These are phyloP conservation scores for Quambalaria eucalypti DNA, from an alignment of 1,284 basidiomycete genomes.

Conservation along the genomic window DNA sequence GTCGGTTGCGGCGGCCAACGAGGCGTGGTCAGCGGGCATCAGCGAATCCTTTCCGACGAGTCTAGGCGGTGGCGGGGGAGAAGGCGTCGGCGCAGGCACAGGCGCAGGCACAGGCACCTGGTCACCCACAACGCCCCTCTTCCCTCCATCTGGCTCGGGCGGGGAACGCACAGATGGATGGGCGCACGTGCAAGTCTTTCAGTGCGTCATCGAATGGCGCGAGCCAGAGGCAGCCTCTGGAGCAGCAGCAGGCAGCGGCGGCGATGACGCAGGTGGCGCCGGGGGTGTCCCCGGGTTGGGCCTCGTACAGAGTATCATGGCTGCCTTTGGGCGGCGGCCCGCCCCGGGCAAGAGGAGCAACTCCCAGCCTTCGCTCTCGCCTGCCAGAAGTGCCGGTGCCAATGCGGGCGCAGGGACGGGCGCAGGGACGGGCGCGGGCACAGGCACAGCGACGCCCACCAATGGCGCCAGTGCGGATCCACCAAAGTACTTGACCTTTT, in stretches of 20 bases:
- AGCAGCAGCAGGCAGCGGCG: neutral
- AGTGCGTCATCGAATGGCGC: constrained; percentile 36
- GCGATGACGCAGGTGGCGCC: neutral
- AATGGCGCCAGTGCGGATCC: neutral
- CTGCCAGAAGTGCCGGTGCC: constrained; percentile 16
- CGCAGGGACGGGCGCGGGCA: neutral
- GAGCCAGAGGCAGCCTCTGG: constrained; percentile 16
- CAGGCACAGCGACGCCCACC: neutral
- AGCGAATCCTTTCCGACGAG: neutral
- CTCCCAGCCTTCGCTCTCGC: constrained; percentile 11
- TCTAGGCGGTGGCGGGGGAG: neutral
- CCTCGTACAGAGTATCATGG: constrained; percentile 38
- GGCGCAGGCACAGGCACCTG: neutral
- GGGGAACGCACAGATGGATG: constrained; percentile 18
- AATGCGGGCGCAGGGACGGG: constrained; percentile 5
- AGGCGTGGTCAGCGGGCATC: neutral
- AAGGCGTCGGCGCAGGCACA: too few relatives aligned
- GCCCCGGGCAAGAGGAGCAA: constrained; percentile 11
- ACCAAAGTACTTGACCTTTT: constrained; percentile 22
- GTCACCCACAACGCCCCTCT: constrained; percentile 27
- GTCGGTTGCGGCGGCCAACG: neutral
- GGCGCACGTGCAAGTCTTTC: constrained; percentile 37
- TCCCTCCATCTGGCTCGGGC: constrained; percentile 12
- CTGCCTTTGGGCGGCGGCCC: constrained; percentile 31
- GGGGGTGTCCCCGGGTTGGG: constrained; percentile 6